phyloP scores from a whole-genome alignment of 495 filamentous ascomycete genomes.

The Barbatosphaeria neglecta region DNA sequence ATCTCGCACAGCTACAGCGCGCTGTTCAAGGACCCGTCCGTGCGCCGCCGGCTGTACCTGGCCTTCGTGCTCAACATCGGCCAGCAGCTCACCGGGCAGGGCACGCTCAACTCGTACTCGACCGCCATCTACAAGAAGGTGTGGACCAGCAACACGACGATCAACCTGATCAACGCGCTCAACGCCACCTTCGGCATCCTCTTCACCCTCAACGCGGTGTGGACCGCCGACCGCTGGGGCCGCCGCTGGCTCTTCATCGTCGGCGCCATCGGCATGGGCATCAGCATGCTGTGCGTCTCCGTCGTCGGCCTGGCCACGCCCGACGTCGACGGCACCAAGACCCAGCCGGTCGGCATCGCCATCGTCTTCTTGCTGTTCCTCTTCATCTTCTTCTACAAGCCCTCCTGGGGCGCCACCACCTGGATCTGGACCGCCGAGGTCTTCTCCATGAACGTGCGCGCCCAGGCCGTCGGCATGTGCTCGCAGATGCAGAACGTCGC shows the following conservation, averaged over 20 bases:
- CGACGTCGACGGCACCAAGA: conserved; percentile 33
- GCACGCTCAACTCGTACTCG: conserved; percentile 51
- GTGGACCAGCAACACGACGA: conserved; percentile 38
- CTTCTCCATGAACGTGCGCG: conserved; percentile 56
- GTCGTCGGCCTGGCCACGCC: conserved; percentile 43
- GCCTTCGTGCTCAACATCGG: conserved; percentile 48
- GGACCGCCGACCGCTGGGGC: conserved; percentile 45
- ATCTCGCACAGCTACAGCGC: conserved; percentile 44
- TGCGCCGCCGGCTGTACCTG: conserved; percentile 44
- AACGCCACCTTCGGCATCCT: conserved; percentile 43
- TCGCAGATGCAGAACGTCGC: conserved; percentile 56
- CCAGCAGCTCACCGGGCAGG: conserved; percentile 51
- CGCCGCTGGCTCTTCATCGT: conserved; percentile 40
- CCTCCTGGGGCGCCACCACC: conserved; percentile 53
- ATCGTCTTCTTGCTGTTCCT: conserved; percentile 53
- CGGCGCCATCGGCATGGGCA: conserved; percentile 35
- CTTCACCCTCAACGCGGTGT: conserved; percentile 54
- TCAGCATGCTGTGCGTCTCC: conserved; percentile 48
- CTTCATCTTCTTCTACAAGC: conserved; percentile 61
- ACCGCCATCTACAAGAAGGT: conserved; percentile 54
- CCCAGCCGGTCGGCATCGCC: conserved; percentile 46
- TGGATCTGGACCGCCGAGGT: conserved; percentile 60
- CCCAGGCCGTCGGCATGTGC: conserved; percentile 57
- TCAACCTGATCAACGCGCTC: conserved; percentile 54
- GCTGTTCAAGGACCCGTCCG: conserved; percentile 49